Percentiles rank a stretch among this genome's conserved stretches.
Evolutionary conservation across 106 monocot genomes (phyloP).

Genomic region (Acorus gramineus): DNA sequence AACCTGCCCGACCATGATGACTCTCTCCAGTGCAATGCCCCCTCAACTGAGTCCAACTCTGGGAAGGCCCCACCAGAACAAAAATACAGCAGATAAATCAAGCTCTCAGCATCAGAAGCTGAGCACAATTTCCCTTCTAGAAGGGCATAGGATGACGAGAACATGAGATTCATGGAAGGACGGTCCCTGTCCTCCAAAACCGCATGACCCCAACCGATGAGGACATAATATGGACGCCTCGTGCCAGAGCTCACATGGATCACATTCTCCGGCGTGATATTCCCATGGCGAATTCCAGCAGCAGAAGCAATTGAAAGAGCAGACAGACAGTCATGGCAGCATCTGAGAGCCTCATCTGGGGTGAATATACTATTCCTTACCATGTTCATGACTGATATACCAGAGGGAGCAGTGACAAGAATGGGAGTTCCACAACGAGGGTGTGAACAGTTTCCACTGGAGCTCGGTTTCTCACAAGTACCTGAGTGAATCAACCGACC

Average conservation of each 20-base stretch:
- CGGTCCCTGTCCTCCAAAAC: slow-evolving; percentile 87
- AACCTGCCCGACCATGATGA: slow-evolving; percentile 71
- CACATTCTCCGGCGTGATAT: slow-evolving; percentile 78
- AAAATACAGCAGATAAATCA: slow-evolving; percentile 79
- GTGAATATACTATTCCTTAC: slow-evolving; percentile 56
- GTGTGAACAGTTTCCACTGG: slow-evolving; percentile 60
- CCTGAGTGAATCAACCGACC: slow-evolving; percentile 75
- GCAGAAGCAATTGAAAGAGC: slow-evolving; percentile 64
- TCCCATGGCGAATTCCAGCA: slow-evolving; percentile 80
- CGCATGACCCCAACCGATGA: slow-evolving; percentile 93
- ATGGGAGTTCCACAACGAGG: slow-evolving; percentile 86
- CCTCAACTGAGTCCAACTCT: slow-evolving; percentile 78
- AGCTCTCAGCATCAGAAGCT: slow-evolving; percentile 90
- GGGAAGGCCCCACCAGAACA: slow-evolving; percentile 70
- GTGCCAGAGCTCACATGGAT: slow-evolving; percentile 32
- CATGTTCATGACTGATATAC: slow-evolving; percentile 53
- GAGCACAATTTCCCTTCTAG: slow-evolving; percentile 86
- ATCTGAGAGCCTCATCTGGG: slow-evolving; percentile 71
- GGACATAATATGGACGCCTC: slow-evolving; percentile 49
- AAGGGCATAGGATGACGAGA: slow-evolving; percentile 82
- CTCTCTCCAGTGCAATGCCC: slow-evolving; percentile 87
- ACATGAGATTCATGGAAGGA: slow-evolving; percentile 68
- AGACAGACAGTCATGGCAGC: slow-evolving; percentile 87
- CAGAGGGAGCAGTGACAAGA: slow-evolving; percentile 65
- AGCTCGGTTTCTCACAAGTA: slow-evolving; percentile 44